Base-by-base conservation (phyloP, 208 protist genomes). In the Leishmania tarentolae region DNA sequence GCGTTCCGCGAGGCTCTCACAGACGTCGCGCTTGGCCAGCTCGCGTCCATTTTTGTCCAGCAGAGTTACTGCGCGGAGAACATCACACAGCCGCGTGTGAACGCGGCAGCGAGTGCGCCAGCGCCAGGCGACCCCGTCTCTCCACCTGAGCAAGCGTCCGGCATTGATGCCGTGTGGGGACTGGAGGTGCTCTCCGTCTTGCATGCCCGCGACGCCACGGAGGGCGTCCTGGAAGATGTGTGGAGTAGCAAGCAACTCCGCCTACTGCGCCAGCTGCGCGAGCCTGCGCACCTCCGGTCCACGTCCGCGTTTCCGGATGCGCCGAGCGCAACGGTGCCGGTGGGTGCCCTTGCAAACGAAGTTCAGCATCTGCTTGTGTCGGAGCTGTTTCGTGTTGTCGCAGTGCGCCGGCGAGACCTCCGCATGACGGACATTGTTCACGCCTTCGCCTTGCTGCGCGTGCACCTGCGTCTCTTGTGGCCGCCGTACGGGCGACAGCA, bases 381-480 rank as follows among this genome's bases (percentile, higher is more conserved):
- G 46, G 76, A 79, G 65, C 74, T 87, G 28, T 87, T 82, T 40
- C 81, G 75, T 37, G 84, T 81, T 37, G 75, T 75, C 50, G 75
- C 61, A 44, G 24, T 69, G 66, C 78, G 78, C 73, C 87, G 83
- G 0, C 76, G 80, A n/a, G 83, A 93, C 24, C 76, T 96, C 42
- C 91, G 89, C 57, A 90, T 96, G 76, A 96, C 93, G 1, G 85
- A 86, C 59, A 56, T 96, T 47, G 90, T 96, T 46, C 93, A 95
- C 74, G 85, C 76, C 42, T 96, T 93, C 79, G 86, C 87, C 11
- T 83, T 96, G 56, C 81, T 95, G 57, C 93, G 93, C 66, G 87
- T 96, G 31, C 93, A 92, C 72, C 73, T 95, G 50, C 87, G 83
- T 6, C 63, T 86, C 37, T 71, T 94, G 19, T 93, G 85, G 80